phyloP scores from a whole-genome alignment of 495 filamentous ascomycete genomes.

The Mytilinidion resinicola region DNA sequence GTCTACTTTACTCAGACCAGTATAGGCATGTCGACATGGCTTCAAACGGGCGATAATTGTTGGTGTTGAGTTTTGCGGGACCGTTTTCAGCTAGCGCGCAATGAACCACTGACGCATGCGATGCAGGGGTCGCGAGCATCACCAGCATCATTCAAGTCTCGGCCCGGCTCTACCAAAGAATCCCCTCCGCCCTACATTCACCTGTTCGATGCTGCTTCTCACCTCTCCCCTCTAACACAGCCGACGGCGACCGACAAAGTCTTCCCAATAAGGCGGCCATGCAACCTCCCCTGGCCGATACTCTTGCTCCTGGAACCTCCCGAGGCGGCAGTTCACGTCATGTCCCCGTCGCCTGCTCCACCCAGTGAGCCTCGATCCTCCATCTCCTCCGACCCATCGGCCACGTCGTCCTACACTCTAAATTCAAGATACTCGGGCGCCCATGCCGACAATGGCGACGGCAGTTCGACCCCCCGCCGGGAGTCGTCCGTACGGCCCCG shows the following conservation, averaged over 20 bases:
- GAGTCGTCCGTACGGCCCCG: conserved; percentile 1
- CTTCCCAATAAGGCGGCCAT: not conserved
- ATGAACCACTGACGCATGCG: too few species aligned
- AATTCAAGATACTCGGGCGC: conserved; percentile 14
- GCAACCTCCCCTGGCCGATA: not conserved
- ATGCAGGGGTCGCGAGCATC: too few species aligned
- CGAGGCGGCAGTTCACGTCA: conserved; percentile 1
- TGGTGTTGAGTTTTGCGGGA: too few species aligned
- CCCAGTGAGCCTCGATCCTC: conserved; percentile 21
- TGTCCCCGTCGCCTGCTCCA: conserved; percentile 10
- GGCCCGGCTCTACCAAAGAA: not conserved
- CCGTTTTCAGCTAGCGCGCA: too few species aligned
- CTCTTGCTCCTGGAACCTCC: not conserved
- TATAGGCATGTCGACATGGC: too few species aligned
- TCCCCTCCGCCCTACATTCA: not conserved
- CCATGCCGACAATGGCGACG: conserved; percentile 21
- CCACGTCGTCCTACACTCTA: conserved; percentile 14
- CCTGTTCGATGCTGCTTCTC: not conserved
- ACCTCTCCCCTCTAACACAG: not conserved
- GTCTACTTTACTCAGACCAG: too few species aligned
- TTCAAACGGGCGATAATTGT: too few species aligned
- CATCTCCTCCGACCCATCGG: conserved; percentile 16
- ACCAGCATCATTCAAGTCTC: too few species aligned
- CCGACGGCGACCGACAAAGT: not conserved
- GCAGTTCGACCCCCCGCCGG: conserved; percentile 19